Evolutionary conservation across 1,284 basidiomycete genomes (phyloP).

Genomic region (Ceratorhiza oryzae-sativae): DNA sequence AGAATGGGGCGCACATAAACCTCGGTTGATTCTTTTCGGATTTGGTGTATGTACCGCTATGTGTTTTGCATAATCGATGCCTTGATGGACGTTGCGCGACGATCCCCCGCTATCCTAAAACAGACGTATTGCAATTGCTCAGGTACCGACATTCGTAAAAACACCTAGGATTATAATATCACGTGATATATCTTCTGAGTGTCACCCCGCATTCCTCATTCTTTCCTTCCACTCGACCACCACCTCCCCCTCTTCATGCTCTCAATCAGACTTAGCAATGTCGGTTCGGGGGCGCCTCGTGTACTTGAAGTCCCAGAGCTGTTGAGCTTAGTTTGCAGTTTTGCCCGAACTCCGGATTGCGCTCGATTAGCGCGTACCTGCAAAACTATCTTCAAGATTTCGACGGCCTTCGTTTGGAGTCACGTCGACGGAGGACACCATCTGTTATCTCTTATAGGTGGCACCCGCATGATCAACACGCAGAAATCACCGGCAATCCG

Average conservation of each 20-base stretch:
- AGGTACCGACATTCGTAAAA: neutral
- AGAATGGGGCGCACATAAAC: neutral
- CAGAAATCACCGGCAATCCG: neutral
- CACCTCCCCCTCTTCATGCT: slow-evolving; percentile 4
- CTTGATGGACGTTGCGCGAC: no score
- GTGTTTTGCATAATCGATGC: neutral
- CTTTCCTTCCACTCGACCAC: neutral
- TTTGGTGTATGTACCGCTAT: neutral
- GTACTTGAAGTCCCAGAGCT: slow-evolving; percentile 24
- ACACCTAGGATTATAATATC: neutral
- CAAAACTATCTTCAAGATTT: slow-evolving; percentile 5
- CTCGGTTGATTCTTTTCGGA: neutral
- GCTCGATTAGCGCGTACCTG: slow-evolving; percentile 3
- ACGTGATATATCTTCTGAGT: neutral
- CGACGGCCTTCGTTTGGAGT: slow-evolving; percentile 21
- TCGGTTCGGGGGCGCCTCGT: neutral
- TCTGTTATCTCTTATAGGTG: slow-evolving; percentile 6
- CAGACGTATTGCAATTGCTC: neutral
- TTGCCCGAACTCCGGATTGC: slow-evolving; percentile 13
- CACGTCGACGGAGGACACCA: slow-evolving; percentile 21
- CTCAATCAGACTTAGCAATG: neutral
- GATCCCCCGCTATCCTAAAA: neutral
- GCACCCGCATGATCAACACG: neutral
- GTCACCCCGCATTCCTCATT: neutral
- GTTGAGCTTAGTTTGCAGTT: slow-evolving; percentile 20